Evolutionary conservation across 768 basidiomycete genomes (phyloP).

Genomic region (Favolaschia claudopus): DNA sequence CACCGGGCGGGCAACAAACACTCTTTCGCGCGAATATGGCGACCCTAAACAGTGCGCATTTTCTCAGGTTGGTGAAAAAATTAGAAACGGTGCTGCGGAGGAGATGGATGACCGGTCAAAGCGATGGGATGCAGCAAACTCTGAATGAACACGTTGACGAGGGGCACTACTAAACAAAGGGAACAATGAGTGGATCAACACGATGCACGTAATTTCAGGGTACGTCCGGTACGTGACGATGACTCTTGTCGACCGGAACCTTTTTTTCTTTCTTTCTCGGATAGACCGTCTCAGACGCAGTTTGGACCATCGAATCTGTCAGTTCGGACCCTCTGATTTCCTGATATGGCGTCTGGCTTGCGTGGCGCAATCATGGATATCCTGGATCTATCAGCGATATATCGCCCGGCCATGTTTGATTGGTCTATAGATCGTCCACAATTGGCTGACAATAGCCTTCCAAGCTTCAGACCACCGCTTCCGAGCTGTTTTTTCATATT

Average conservation of each 20-base stretch:
- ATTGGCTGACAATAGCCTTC: no score
- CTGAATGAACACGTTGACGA: slow-evolving; percentile 14
- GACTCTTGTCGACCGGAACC: slow-evolving; percentile 1
- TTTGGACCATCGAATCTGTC: slow-evolving; percentile 15
- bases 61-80: slow-evolving; percentile 20
- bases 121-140: background rate
- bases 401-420: background rate
- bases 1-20: background rate
- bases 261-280: slow-evolving; percentile 13
- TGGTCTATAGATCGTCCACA: background rate
- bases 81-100: slow-evolving; percentile 10
- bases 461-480: slow-evolving; percentile 14
- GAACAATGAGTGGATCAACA: slow-evolving; percentile 12
- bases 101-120: slow-evolving; percentile 6
- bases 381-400: background rate
- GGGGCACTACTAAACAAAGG: background rate
- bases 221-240: background rate
- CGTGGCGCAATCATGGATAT: background rate
- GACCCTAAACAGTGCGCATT: slow-evolving; percentile 2
- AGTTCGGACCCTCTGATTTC: slow-evolving; percentile 1
- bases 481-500: slow-evolving; percentile 10
- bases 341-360: slow-evolving; percentile 1
- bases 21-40: slow-evolving; percentile 1
- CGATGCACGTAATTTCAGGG: slow-evolving; percentile 13
- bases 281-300: no score